phyloP scores from a whole-genome alignment of 805 yeast species.

The Saccharomycopsis sp. region DNA sequence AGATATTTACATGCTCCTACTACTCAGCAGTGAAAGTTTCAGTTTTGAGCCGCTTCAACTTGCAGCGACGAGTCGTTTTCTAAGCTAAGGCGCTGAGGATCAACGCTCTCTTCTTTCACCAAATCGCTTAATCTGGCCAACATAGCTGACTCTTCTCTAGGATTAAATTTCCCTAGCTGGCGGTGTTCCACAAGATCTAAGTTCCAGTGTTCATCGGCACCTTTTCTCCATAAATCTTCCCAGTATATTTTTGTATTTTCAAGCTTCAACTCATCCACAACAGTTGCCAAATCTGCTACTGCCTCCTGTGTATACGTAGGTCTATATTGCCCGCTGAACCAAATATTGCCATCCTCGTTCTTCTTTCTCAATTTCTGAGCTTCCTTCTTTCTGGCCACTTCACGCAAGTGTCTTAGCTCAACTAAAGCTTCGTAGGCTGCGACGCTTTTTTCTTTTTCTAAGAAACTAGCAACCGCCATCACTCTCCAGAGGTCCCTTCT shows the following conservation, averaged over 20 bases:
- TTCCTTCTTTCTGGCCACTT: constrained; percentile 48
- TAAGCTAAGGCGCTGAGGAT: no score
- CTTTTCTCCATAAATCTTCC: constrained; percentile 87
- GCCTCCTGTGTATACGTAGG: constrained; percentile 91
- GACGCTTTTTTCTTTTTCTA: constrained; percentile 53
- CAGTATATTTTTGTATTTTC: constrained; percentile 50
- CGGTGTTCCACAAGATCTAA: constrained; percentile 51
- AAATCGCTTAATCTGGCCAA: constrained; percentile 47
- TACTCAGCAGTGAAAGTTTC: no score
- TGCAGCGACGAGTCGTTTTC: no score
- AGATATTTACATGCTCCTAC: background rate
- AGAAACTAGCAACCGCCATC: constrained; percentile 74
- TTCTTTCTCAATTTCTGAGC: constrained; percentile 66
- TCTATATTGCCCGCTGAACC: constrained; percentile 84
- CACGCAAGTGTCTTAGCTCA: constrained; percentile 68
- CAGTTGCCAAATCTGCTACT: constrained; percentile 71
- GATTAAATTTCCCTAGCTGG: constrained; percentile 47
- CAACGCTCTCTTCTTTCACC: constrained; percentile 27
- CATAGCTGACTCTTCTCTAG: constrained; percentile 62
- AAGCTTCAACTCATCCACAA: constrained; percentile 54
- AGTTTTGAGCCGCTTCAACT: no score
- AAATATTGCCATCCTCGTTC: constrained; percentile 69
- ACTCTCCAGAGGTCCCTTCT: constrained; percentile 88
- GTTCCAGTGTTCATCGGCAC: constrained; percentile 71
- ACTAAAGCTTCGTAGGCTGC: constrained; percentile 70